Evolutionary conservation across 2,329 filamentous ascomycete genomes (phyloP).

Genomic region (Pseudovirgaria hyperparasitica): DNA sequence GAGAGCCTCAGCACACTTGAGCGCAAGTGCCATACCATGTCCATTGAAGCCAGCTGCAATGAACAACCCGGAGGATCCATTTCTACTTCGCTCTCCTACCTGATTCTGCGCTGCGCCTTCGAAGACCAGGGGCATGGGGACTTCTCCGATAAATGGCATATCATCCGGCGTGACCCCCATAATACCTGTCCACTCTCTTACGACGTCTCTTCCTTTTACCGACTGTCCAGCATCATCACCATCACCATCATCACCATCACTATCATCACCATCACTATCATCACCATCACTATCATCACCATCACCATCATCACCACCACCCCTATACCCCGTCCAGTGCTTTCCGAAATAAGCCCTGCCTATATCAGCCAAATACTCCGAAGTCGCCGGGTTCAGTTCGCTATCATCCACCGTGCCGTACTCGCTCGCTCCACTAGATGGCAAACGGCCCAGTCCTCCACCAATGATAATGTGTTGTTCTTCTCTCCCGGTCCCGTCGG

Average conservation of each 20-base stretch:
- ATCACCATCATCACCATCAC: slow-evolving; percentile 20
- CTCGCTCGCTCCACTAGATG: slow-evolving; percentile 31
- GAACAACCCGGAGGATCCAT: slow-evolving; percentile 35
- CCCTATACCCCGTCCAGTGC: too few relatives aligned
- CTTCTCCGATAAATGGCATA: slow-evolving; percentile 33
- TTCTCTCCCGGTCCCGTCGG: slow-evolving; percentile 14
- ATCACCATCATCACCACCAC: too few relatives aligned
- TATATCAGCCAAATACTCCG: slow-evolving; percentile 32
- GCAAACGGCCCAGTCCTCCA: slow-evolving; percentile 37
- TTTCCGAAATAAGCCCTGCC: slow-evolving; percentile 39
- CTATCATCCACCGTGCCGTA: slow-evolving; percentile 47
- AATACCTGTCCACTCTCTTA: slow-evolving; percentile 35
- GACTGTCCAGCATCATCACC: slow-evolving; percentile 10
- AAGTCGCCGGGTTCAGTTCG: slow-evolving; percentile 36
- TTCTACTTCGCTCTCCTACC: too few relatives aligned
- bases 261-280: slow-evolving; percentile 10
- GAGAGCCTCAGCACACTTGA: slow-evolving; percentile 46
- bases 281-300: slow-evolving; percentile 13
- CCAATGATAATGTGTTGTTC: slow-evolving; percentile 51
- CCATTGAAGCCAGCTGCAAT: slow-evolving; percentile 50
- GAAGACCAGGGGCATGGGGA: too few relatives aligned
- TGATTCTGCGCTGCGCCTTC: too few relatives aligned
- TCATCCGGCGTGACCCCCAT: slow-evolving; percentile 40
- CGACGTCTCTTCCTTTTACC: too few relatives aligned
- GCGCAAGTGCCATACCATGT: slow-evolving; percentile 51